Percentiles rank a stretch among this genome's conserved stretches.
phyloP scores from a whole-genome alignment of 1,284 basidiomycete species.

The Agaricales sp. region DNA sequence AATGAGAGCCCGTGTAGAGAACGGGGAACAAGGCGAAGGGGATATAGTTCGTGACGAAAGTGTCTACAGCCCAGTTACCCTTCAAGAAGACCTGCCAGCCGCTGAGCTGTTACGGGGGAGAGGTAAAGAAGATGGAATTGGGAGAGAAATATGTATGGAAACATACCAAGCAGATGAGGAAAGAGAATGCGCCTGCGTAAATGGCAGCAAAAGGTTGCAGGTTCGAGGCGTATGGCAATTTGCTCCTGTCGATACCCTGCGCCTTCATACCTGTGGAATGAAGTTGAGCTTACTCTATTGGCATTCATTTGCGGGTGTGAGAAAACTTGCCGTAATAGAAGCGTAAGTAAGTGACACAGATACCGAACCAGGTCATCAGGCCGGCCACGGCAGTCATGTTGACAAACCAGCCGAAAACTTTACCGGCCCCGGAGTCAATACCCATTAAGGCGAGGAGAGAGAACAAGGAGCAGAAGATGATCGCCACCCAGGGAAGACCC shows the following conservation, averaged over 20 bases:
- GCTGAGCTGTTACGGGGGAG: not conserved
- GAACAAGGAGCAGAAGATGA: not conserved
- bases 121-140: not conserved
- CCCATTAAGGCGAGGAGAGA: not conserved
- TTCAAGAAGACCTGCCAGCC: not conserved
- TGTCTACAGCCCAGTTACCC: not conserved
- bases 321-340: not conserved
- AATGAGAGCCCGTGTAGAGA: not conserved
- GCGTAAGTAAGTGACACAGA: not conserved
- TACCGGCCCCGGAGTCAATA: not conserved
- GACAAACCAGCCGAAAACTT: constrained; percentile 1
- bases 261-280: not conserved
- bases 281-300: not conserved
- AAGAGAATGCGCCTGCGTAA: not conserved
- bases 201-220: not conserved
- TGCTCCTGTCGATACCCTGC: not conserved
- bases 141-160: not conserved
- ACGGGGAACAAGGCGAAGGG: not conserved
- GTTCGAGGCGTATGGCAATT: not conserved
- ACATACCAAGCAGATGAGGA: not conserved
- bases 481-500: not conserved
- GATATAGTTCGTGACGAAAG: not conserved
- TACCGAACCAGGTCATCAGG: not conserved
- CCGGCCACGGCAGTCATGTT: not conserved
- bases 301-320: not conserved